Evolutionary conservation across 495 filamentous ascomycete genomes (phyloP), one percentile per base, ranked within the genome.

Genomic region (Recurvomyces mirabilis): DNA sequence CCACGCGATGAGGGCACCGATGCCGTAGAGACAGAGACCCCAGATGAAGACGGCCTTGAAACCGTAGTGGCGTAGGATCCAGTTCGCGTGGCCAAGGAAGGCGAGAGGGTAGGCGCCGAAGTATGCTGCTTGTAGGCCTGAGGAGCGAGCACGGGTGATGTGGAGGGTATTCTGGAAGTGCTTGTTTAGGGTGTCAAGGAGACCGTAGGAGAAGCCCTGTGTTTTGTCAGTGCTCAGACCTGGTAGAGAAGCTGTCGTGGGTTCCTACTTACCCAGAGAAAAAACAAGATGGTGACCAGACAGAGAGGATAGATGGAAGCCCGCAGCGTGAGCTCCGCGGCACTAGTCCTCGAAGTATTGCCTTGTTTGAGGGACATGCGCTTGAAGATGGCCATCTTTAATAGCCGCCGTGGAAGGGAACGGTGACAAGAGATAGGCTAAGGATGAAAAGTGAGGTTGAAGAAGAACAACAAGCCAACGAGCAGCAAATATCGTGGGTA

Each of bases 1-100:
- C 75, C 72, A 81, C 58, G 71, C 77, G 56, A 79, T 73, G 22
- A 83, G 68, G 5, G 73, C 72, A 4, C 78, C 79, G 13, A 77
- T 59, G 10, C 72, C 73, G 51, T 79, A 78, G 23, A 81, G 69
- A 50, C 64, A 65, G 17, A 83, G 70, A 57, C 58, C 51, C 51
- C 51, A 54, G 46, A 54, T 50, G 46, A 51, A 51, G 15, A 44
- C 39, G n/a, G 43, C 31, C 33, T 55, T 51, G 43, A 48, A 55
- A 21, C 47, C 51, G 26, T 44, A 54, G 45, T 49, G 51, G 17
- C 51, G 46, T 9, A 54, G 40, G 25, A 54, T 60, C 50, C 49
- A 62, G 49, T 77, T 77, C 18, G 76, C 73, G 40, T 79, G 71
- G 19, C 75, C 75, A 17, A 78, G 63, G 1, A 74, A 74, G 29